Evolutionary conservation across 768 basidiomycete species (phyloP), one percentile per base, ranked within the genome.

Genomic region (Termitomyces sp.): DNA sequence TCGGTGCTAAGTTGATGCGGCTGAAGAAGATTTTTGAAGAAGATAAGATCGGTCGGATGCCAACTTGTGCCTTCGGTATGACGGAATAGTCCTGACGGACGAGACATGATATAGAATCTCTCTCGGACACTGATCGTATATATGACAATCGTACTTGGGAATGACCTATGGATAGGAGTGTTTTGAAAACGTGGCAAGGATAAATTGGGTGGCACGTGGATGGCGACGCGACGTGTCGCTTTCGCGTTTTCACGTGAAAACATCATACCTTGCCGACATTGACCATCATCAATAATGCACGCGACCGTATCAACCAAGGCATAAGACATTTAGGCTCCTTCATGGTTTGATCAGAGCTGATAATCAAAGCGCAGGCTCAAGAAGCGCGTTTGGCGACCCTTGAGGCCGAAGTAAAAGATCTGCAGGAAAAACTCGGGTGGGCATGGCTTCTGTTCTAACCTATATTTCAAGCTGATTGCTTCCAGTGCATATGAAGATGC

Each of bases 351-450:
- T 32, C 40, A 33, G 4, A 7, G 39, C 18, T 55, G n/a, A 44
- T n/a, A 7, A 18, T 18, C 7, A 1, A 4, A 39, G 5, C 36
- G 0, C 33, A 75, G 74, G 67, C 63, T 38, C 72, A 72, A 61
- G 67, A 71, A 56, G 69, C 67, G 46, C 72, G 67, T 49, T 40
- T 70, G 44, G 55, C 58, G 20, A 62, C 68, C 15, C 64, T 74
- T n/a, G 66, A 72, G 38, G 64, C 63, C 11, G 73, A 74, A 57
- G 70, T 73, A 13, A 66, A 70, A 32, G 49, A 49, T 12, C 62
- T 74, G 35, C 70, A 75, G 62, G 52, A 55, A n/a, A 60, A 63
- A 50, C 70, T 74, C 24, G 74, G 74, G 74, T 69, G 58, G 66
- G 68, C 58, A 57, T 45, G 20, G 18, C 20, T 8, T 38, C 32